Base-by-base conservation (phyloP, 768 basidiomycete species). In the Podaxis sp. region DNA sequence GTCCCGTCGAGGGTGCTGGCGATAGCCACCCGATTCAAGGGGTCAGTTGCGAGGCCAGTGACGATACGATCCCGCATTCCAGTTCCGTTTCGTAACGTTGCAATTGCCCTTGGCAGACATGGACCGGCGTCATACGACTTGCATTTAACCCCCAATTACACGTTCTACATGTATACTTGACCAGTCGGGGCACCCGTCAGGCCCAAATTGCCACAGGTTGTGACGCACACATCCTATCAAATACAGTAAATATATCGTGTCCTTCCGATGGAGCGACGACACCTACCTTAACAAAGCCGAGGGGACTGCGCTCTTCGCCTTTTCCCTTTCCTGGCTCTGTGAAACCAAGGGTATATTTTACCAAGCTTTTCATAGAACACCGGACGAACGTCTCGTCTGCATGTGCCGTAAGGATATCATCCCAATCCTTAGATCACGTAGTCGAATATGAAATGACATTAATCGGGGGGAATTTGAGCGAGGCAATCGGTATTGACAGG, bases 201-300 rank as follows among this genome's bases (percentile, higher is more conserved):
- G 28, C 91, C 93, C 71, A 98, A 99, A 71, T 99, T 99, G 7
- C 97, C 97, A 71, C 97, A 99, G 0, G 93, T 90, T 3, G 95
- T 90, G 20, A 98, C 90, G 65, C 89, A 92, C 17, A 96, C 91
- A 13, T 90, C 84, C 91, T 93, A 67, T 17, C 44, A 41, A 7
- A 64, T 48, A 8, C 12, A 8, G 44, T 26, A 26, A 62, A 13
- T 4, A 13, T 11, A 17, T 10, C 44, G 52, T 24, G n/a, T 22
- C 53, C 15, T 41, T 58, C 28, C 54, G 63, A 38, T 36, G 5
- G 26, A 13, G 61, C 57, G 11, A n/a, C 12, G 20, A 40, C 52
- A 65, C 63, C 33, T 56, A 92, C 94, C 83, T 91, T 95, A 36
- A 88, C 90, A 40, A 83, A 80, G 26, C 93, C 93, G 0, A 84